These are phyloP conservation scores for Epichloe festucae DNA, from an alignment of 2,329 filamentous ascomycete genomes.

Conservation along the genomic window DNA sequence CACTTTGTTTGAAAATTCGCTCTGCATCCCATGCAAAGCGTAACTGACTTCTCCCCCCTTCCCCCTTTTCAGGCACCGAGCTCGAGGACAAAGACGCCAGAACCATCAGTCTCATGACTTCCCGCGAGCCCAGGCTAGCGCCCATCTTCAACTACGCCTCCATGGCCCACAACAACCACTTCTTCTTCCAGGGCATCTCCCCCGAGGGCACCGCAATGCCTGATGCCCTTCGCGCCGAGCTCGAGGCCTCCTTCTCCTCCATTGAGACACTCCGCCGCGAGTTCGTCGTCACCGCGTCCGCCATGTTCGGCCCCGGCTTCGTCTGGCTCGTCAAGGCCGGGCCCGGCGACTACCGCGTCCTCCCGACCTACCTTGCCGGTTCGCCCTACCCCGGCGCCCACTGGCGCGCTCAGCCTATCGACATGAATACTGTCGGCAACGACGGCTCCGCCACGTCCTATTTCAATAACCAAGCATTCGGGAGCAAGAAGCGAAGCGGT, in stretches of 20 bases:
- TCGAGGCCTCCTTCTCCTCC: constrained; percentile 65
- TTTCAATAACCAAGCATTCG: constrained; percentile 25
- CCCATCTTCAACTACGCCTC: constrained; percentile 90
- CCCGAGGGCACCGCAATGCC: constrained; percentile 39
- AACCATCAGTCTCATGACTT: constrained; percentile 58
- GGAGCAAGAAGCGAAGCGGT: constrained; percentile 15
- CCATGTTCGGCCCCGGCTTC: constrained; percentile 96
- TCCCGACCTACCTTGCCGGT: constrained; percentile 84
- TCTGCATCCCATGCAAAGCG: too few relatives aligned
- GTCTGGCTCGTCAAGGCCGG: constrained; percentile 73
- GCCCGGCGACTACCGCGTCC: constrained; percentile 46
- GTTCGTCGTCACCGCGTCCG: constrained; percentile 65
- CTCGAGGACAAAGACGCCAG: constrained; percentile 49
- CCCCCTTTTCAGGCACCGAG: constrained; percentile 39
- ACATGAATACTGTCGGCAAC: constrained; percentile 53
- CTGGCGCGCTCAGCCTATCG: constrained; percentile 55
- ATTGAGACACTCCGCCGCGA: constrained; percentile 70
- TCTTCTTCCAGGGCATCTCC: constrained; percentile 56
- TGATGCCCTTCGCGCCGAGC: constrained; percentile 38
- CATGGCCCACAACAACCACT: constrained; percentile 84
- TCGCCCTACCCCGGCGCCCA: constrained; percentile 78
- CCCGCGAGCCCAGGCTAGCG: constrained; percentile 66
- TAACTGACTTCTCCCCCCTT: too few relatives aligned
- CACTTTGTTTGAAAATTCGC: too few relatives aligned
- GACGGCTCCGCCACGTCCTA: constrained; percentile 23